Percentiles rank a stretch among this genome's conserved stretches.
Evolutionary conservation across 2,329 filamentous ascomycete genomes (phyloP).

Genomic region (Alternaria postmessia): DNA sequence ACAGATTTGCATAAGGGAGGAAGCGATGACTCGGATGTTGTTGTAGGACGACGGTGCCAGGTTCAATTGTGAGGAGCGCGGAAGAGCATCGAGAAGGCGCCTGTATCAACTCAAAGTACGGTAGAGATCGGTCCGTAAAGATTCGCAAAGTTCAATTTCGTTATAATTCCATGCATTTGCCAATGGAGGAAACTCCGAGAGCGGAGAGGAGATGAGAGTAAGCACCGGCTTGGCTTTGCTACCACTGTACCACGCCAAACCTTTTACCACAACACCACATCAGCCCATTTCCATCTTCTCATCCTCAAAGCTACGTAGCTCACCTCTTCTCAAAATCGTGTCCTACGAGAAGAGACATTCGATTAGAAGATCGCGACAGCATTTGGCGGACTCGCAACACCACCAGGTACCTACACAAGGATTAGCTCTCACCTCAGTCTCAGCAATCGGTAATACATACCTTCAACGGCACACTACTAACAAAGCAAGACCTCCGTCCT

Average conservation of each 20-base stretch:
- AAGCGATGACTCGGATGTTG: background rate
- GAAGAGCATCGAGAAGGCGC: background rate
- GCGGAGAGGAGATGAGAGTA: background rate
- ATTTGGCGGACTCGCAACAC: slow-evolving; percentile 50
- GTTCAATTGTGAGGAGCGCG: background rate
- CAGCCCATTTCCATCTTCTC: background rate
- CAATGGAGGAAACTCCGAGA: background rate
- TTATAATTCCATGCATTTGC: background rate
- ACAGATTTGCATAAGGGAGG: background rate
- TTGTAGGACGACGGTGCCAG: background rate
- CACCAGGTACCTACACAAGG: slow-evolving; percentile 56
- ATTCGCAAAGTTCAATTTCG: background rate
- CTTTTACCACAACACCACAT: background rate
- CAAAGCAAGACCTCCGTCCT: slow-evolving; percentile 66
- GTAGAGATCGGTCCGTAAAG: background rate
- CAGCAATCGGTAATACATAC: slow-evolving; percentile 24
- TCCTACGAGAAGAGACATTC: background rate
- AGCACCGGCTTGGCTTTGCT: background rate
- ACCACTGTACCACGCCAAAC: background rate
- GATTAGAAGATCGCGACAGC: slow-evolving; percentile 48
- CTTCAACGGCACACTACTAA: slow-evolving; percentile 68
- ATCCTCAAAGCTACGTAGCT: background rate
- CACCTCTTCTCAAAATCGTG: background rate
- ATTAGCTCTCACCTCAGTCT: background rate
- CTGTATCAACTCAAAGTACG: background rate